Evolutionary conservation across 2,329 filamentous ascomycete genomes (phyloP).

Genomic region (Alternaria solani): DNA sequence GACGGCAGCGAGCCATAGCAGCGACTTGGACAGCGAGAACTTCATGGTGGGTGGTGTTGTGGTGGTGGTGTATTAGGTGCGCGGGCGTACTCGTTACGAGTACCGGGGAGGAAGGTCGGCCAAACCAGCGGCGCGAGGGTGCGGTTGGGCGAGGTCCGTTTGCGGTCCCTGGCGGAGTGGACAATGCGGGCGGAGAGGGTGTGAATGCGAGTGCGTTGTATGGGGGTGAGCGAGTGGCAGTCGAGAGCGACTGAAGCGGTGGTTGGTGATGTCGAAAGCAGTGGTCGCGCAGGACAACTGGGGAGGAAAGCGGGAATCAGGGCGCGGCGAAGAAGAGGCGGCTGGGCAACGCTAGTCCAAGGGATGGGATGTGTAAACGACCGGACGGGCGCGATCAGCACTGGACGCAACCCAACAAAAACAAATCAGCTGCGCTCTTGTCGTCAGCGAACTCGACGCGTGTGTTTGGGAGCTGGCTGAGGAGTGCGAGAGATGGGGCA

Average conservation of each 20-base stretch:
- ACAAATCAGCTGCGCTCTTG: slow-evolving; percentile 19
- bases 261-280: slow-evolving; percentile 30
- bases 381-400: slow-evolving; percentile 43
- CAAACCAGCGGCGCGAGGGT: slow-evolving; percentile 46
- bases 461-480: slow-evolving; percentile 35
- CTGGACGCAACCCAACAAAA: slow-evolving; percentile 29
- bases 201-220: slow-evolving; percentile 6
- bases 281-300: slow-evolving; percentile 33
- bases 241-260: slow-evolving; percentile 27
- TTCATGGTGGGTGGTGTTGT: slow-evolving; percentile 41
- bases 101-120: slow-evolving; percentile 37
- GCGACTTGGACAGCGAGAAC: slow-evolving; percentile 42
- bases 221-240: slow-evolving; percentile 39
- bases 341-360: slow-evolving; percentile 34
- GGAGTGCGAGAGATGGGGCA: slow-evolving; percentile 33
- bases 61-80: slow-evolving; percentile 16
- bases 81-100: slow-evolving; percentile 40
- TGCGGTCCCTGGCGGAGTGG: slow-evolving; percentile 3
- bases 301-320: slow-evolving; percentile 45
- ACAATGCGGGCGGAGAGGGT: slow-evolving; percentile 11
- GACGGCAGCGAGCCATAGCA: slow-evolving; percentile 47
- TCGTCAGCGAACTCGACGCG: slow-evolving; percentile 25
- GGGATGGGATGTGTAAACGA: slow-evolving; percentile 34
- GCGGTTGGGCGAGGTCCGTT: slow-evolving; percentile 12
- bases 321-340: slow-evolving; percentile 31